These are phyloP conservation scores for Hemisphaericaspora xylanilytica DNA, from an alignment of 1,139 yeast species.

Conservation along the genomic window DNA sequence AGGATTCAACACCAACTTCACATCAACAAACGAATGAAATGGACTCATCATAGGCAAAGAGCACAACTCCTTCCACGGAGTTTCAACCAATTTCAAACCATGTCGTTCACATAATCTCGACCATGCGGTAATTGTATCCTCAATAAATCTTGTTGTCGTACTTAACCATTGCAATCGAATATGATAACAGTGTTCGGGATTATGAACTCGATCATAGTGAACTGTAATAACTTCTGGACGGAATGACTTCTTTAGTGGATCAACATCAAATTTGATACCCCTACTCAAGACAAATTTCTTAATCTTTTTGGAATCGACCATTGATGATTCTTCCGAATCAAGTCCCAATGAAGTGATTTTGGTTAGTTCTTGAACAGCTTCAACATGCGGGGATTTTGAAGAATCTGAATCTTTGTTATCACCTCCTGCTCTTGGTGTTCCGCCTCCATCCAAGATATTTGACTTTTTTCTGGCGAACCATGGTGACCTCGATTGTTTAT, in stretches of 20 bases:
- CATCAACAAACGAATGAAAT: slow-evolving; percentile 79
- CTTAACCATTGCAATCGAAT: slow-evolving; percentile 90
- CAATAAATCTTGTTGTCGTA: slow-evolving; percentile 84
- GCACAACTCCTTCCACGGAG: slow-evolving; percentile 87
- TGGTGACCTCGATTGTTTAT: slow-evolving; percentile 17
- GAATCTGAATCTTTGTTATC: slow-evolving; percentile 27
- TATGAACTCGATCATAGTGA: slow-evolving; percentile 89
- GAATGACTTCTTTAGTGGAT: slow-evolving; percentile 67
- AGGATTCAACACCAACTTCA: slow-evolving; percentile 64
- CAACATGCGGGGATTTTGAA: slow-evolving; percentile 25
- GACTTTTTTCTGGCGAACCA: slow-evolving; percentile 38
- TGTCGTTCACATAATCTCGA: slow-evolving; percentile 80
- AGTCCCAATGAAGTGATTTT: slow-evolving; percentile 14
- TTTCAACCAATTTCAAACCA: slow-evolving; percentile 84
- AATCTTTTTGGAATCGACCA: slow-evolving; percentile 26
- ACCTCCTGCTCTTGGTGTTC: slow-evolving; percentile 14
- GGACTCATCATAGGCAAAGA: slow-evolving; percentile 77
- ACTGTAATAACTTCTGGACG: slow-evolving; percentile 78
- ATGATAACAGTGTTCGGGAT: slow-evolving; percentile 94
- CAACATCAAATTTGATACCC: slow-evolving; percentile 70
- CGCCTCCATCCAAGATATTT: slow-evolving; percentile 12
- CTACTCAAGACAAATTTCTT: slow-evolving; percentile 49
- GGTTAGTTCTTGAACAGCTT: slow-evolving; percentile 13
- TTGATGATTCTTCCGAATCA: slow-evolving; percentile 35
- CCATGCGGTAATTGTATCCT: slow-evolving; percentile 82